phyloP scores from a whole-genome alignment of 2,329 filamentous ascomycete genomes.

The Didymellaceae sp. region DNA sequence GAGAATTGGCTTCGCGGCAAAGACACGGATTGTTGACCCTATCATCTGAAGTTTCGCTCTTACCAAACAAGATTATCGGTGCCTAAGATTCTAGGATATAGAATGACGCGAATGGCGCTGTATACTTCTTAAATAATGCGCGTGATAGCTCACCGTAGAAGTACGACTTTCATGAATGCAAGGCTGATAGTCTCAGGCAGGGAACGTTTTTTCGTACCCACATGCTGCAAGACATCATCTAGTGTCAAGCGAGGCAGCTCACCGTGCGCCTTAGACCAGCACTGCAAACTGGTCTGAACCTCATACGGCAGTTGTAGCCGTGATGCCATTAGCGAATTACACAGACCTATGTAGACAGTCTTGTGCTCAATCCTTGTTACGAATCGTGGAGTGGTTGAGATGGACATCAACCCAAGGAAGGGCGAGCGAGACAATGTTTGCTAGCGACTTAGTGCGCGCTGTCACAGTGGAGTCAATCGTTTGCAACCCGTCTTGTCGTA shows the following conservation, averaged over 20 bases:
- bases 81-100: too few relatives aligned
- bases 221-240: slow-evolving; percentile 21
- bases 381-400: slow-evolving; percentile 14
- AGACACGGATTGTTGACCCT: slow-evolving; percentile 9
- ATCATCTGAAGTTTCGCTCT: neutral
- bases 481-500: slow-evolving; percentile 23
- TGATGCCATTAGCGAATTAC: slow-evolving; percentile 6
- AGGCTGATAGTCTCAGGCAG: slow-evolving; percentile 7
- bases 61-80: neutral
- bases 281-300: slow-evolving; percentile 1
- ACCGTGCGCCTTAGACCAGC: slow-evolving; percentile 16
- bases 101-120: too few relatives aligned
- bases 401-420: slow-evolving; percentile 5
- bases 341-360: neutral
- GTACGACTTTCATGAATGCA: neutral
- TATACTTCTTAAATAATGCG: too few relatives aligned
- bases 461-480: slow-evolving; percentile 18
- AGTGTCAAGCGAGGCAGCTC: slow-evolving; percentile 21
- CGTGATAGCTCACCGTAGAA: too few relatives aligned
- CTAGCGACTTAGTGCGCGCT: slow-evolving; percentile 20
- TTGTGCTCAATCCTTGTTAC: slow-evolving; percentile 1
- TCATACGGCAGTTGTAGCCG: neutral
- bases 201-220: slow-evolving; percentile 16
- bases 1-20: slow-evolving; percentile 18
- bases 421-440: slow-evolving; percentile 12